These are phyloP conservation scores for Eragrostis nindensis DNA, from an alignment of 176 grass and related monocot genomes.

Conservation along the genomic window DNA sequence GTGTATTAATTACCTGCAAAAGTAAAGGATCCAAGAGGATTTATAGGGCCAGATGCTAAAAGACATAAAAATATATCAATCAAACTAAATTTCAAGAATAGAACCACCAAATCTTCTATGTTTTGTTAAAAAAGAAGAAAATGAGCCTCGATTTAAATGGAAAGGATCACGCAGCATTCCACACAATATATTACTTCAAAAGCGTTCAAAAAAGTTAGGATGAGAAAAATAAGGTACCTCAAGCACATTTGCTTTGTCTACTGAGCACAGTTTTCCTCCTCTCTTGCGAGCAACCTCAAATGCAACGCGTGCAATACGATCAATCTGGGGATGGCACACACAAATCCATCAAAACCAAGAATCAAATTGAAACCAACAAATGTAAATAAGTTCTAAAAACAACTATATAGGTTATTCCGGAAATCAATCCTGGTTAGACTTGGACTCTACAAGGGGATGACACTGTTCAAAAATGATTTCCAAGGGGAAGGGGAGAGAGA, in stretches of 20 bases:
- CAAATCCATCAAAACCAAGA: neutral
- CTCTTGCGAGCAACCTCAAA: slow-evolving; percentile 94
- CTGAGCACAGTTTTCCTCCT: slow-evolving; percentile 73
- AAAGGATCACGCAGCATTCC: slow-evolving; percentile 1
- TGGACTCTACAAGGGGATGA: neutral
- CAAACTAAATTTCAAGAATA: slow-evolving; percentile 6
- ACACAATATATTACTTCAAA: slow-evolving; percentile 17
- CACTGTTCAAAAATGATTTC: slow-evolving; percentile 9
- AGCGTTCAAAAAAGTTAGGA: slow-evolving; percentile 12
- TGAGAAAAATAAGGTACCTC: slow-evolving; percentile 57
- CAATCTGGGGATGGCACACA: slow-evolving; percentile 52
- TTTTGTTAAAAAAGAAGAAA: neutral
- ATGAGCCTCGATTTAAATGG: neutral
- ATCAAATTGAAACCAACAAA: slow-evolving; percentile 25
- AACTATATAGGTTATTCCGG: neutral
- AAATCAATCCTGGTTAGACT: neutral
- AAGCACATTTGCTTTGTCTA: slow-evolving; percentile 96
- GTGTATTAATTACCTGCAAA: neutral
- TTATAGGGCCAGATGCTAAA: neutral
- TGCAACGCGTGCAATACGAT: slow-evolving; percentile 78
- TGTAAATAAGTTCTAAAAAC: slow-evolving; percentile 2
- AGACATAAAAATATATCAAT: neutral
- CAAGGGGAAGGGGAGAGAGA: neutral
- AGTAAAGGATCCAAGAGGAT: neutral
- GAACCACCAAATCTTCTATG: neutral